Percentiles rank a stretch among this genome's conserved stretches.
Conservation (phyloP, 2,329 filamentous ascomycete species). For the Huntiella decipiens region DNA sequence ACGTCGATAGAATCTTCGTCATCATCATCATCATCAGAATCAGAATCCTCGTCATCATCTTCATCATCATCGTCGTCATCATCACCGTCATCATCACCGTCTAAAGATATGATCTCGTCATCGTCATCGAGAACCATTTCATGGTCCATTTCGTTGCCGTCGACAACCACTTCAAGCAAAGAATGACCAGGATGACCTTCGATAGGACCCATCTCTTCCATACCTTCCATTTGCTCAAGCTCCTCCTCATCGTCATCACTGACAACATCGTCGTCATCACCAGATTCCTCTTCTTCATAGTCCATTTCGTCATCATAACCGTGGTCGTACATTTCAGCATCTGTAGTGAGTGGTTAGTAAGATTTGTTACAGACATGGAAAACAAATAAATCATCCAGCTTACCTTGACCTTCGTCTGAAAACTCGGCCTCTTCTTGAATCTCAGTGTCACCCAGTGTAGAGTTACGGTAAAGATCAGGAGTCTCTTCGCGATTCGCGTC, state of each 20-base stretch:
- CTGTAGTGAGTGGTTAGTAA: slow-evolving; percentile 26
- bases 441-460: slow-evolving; percentile 85
- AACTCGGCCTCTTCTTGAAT: slow-evolving; percentile 47
- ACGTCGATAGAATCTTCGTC: slow-evolving; percentile 42
- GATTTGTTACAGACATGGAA: no score
- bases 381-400: slow-evolving; percentile 9
- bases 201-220: slow-evolving; percentile 68
- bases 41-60: slow-evolving; percentile 20
- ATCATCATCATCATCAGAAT: slow-evolving; percentile 27
- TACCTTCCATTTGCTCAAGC: slow-evolving; percentile 14
- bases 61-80: slow-evolving; percentile 33
- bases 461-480: slow-evolving; percentile 91
- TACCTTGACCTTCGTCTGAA: slow-evolving; percentile 32
- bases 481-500: slow-evolving; percentile 74
- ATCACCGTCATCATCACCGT: slow-evolving; percentile 26
- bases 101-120: slow-evolving; percentile 23
- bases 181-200: slow-evolving; percentile 51
- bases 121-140: slow-evolving; percentile 36
- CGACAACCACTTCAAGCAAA: slow-evolving; percentile 57
- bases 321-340: slow-evolving; percentile 86
- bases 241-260: slow-evolving; percentile 71
- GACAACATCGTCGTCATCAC: slow-evolving; percentile 67
- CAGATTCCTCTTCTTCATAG: slow-evolving; percentile 62
- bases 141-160: slow-evolving; percentile 45
- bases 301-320: slow-evolving; percentile 88